Base-by-base conservation (phyloP, 768 basidiomycete genomes). In the Boletus huronensis region DNA sequence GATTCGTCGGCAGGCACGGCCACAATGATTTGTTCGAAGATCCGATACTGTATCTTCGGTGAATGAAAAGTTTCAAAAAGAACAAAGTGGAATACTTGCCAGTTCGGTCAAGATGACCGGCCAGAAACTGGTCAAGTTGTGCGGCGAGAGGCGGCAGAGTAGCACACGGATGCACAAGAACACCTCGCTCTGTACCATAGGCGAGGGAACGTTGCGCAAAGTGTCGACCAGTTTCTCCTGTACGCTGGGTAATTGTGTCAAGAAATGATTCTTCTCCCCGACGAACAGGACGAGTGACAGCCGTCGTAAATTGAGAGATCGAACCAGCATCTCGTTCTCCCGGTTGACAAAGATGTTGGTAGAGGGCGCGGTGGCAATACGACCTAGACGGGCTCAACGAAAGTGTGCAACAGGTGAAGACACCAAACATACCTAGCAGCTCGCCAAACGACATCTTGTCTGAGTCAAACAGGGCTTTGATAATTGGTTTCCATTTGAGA, bases 161-260 rank as follows among this genome's bases (percentile, higher is more conserved):
- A 98, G 72, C 2, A 98, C 89, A 11, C 97, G 81, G 46, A 98
- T 83, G 64, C 94, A 98, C 14, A 98, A 79, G 70, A 93, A 99
- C 9, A 95, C 93, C 71, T 99, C 96, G 64, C 88, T 88, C 66
- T 94, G 90, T 0, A 99, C 93, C 45, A 88, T 77, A 1, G 94
- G 85, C 3, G 91, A 83, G 1, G 88, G 76, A 16, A 84, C 82
- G 60, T 84, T 90, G 32, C 90, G 84, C 44, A 98, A 74, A 3
- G 94, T 85, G 58, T 99, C 97, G 10, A 97, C 97, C 14, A 99
- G 77, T 72, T 90, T 97, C 73, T 98, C 97, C 69, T 98, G 94
- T n/a, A 99, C 91, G 28, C 83, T 82, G 16, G 97, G 97, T 32
- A 99, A 77, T 57, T 93, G 90, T 0, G 84, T 85, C 47, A 98